Evolutionary conservation across 495 filamentous ascomycete species (phyloP).

Genomic region (Aspergillus nanangensis): DNA sequence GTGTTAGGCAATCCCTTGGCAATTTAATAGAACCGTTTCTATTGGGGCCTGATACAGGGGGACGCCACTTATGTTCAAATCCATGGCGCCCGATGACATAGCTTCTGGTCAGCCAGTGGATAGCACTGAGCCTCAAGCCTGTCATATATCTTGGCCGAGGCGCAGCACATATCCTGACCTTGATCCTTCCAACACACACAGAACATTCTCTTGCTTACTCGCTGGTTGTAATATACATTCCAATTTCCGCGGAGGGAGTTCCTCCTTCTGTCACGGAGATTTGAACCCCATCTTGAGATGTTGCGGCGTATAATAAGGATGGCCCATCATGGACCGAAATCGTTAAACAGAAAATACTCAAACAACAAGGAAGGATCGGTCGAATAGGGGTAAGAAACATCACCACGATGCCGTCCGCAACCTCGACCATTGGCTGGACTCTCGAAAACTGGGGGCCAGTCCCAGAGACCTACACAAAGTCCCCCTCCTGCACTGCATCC

Average conservation of each 20-base stretch:
- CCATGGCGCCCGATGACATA: neutral
- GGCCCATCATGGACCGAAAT: neutral
- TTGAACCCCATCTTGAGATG: neutral
- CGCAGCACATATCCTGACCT: neutral
- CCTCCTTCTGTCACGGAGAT: neutral
- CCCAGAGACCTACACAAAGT: neutral
- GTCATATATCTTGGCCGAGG: neutral
- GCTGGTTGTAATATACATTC: neutral
- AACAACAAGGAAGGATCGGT: neutral
- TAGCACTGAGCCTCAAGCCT: neutral
- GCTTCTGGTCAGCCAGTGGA: neutral
- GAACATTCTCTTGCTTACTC: neutral
- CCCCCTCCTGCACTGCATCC: neutral
- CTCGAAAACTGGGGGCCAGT: slow-evolving; percentile 4
- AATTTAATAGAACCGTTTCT: neutral
- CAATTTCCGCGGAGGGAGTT: neutral
- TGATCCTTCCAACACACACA: neutral
- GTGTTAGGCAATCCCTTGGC: neutral
- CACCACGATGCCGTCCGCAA: slow-evolving; percentile 1
- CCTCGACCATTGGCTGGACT: slow-evolving; percentile 6
- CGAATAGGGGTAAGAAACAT: neutral
- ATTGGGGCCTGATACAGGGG: too few relatives aligned
- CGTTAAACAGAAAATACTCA: neutral
- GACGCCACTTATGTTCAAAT: neutral
- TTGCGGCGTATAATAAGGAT: neutral